These are phyloP conservation scores for Ascobolus immersus DNA, from an alignment of 495 filamentous ascomycete genomes.

Conservation along the genomic window DNA sequence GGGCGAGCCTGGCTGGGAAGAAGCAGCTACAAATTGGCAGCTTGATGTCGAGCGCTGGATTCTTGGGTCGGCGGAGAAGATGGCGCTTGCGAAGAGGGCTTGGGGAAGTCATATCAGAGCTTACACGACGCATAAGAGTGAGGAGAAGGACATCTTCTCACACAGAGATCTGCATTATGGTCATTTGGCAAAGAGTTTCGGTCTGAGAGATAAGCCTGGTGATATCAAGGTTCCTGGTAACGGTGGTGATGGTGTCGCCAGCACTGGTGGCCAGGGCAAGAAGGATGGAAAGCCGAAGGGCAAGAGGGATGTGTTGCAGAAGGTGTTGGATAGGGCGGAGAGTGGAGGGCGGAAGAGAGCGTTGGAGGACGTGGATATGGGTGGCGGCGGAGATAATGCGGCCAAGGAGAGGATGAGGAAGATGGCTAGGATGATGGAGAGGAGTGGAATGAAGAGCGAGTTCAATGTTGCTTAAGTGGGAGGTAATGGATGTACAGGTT, in stretches of 20 bases:
- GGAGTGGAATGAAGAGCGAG: slow-evolving; percentile 11
- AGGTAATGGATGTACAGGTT: slow-evolving; percentile 2
- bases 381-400: slow-evolving; percentile 3
- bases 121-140: slow-evolving; percentile 73
- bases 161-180: slow-evolving; percentile 73
- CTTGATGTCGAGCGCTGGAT: slow-evolving; percentile 49
- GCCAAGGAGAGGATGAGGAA: slow-evolving; percentile 15
- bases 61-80: slow-evolving; percentile 29
- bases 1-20: slow-evolving; percentile 31
- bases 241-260: slow-evolving; percentile 14
- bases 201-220: slow-evolving; percentile 61
- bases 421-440: slow-evolving; percentile 12
- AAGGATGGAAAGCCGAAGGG: slow-evolving; percentile 11
- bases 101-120: slow-evolving; percentile 83
- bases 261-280: slow-evolving; percentile 19
- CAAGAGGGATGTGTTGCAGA: slow-evolving; percentile 3
- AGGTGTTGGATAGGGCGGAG: not conserved
- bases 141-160: slow-evolving; percentile 64
- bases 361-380: slow-evolving; percentile 4
- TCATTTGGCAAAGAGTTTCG: slow-evolving; percentile 83
- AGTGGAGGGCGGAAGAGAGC: slow-evolving; percentile 9
- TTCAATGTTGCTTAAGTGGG: slow-evolving; percentile 13
- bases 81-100: slow-evolving; percentile 50
- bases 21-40: slow-evolving; percentile 50
- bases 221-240: slow-evolving; percentile 49